Percentiles rank a stretch among this genome's conserved stretches.
phyloP scores from a whole-genome alignment of 164 flowering plant genomes.

The Sextonia rubra region DNA sequence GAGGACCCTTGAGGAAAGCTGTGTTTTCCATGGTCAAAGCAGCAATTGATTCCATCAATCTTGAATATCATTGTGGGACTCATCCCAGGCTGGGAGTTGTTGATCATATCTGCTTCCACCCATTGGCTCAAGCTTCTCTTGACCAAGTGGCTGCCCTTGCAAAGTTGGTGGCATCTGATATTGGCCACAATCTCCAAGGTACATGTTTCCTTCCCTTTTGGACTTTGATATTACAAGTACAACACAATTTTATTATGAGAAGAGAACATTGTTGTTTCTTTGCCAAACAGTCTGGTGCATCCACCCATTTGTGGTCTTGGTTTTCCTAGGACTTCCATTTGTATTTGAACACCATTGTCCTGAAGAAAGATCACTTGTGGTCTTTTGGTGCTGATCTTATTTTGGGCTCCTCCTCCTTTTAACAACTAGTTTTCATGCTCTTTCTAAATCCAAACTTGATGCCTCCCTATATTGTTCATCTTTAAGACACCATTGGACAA shows the following conservation, averaged over 20 bases:
- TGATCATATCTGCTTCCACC: slow-evolving; percentile 68
- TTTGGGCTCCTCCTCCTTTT: too few relatives aligned
- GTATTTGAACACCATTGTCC: too few relatives aligned
- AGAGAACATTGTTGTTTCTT: not conserved
- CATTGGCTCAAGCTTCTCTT: slow-evolving; percentile 57
- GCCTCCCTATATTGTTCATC: too few relatives aligned
- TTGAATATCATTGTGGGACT: slow-evolving; percentile 55
- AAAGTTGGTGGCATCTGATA: slow-evolving; percentile 48
- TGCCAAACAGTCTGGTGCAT: not conserved
- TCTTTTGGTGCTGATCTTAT: too few relatives aligned
- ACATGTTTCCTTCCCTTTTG: not conserved
- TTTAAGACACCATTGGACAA: too few relatives aligned
- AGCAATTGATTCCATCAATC: slow-evolving; percentile 50
- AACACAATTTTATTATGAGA: too few relatives aligned
- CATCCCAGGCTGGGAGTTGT: slow-evolving; percentile 79
- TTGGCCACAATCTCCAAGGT: slow-evolving; percentile 66
- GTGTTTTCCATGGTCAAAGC: slow-evolving; percentile 57
- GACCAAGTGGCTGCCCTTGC: slow-evolving; percentile 71
- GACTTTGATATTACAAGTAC: too few relatives aligned
- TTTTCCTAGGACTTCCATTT: too few relatives aligned
- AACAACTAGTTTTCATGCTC: too few relatives aligned
- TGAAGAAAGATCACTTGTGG: too few relatives aligned
- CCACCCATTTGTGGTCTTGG: too few relatives aligned
- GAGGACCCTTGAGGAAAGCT: slow-evolving; percentile 47
- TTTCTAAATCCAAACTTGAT: too few relatives aligned